These are phyloP conservation scores for Phytophthora niederhauseri DNA, from an alignment of 352 stramenopile genomes.

Conservation along the genomic window DNA sequence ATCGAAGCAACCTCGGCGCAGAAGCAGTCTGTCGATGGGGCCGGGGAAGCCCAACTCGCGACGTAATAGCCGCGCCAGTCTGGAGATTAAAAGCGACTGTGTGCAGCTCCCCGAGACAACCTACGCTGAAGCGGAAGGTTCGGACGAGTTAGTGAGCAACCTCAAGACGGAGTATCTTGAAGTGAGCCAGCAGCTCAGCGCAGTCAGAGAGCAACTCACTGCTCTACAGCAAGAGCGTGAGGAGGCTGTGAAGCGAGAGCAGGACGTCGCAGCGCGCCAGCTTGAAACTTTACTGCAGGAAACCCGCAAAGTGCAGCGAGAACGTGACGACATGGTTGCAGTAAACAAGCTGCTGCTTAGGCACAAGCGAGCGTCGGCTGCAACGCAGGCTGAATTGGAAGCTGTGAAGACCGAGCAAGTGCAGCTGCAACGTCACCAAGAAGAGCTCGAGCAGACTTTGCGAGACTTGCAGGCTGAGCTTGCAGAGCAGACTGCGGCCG, in stretches of 20 bases:
- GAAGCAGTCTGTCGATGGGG: constrained; percentile 34
- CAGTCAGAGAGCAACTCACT: constrained; percentile 26
- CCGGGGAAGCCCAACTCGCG: constrained; percentile 19
- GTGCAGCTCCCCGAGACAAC: constrained; percentile 29
- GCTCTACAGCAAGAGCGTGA: constrained; percentile 21
- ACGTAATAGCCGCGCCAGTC: constrained; percentile 15
- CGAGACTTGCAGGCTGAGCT: constrained; percentile 33
- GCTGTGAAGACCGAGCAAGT: constrained; percentile 28
- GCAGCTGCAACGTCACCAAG: constrained; percentile 31
- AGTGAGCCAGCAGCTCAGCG: constrained; percentile 37
- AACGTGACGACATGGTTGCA: constrained; percentile 47
- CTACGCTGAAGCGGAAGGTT: constrained; percentile 8
- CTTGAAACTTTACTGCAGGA: constrained; percentile 34
- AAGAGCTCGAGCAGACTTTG: constrained; percentile 30
- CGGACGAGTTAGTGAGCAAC: constrained; percentile 25
- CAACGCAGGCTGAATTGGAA: constrained; percentile 27
- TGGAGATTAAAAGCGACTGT: constrained; percentile 30
- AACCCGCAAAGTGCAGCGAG: constrained; percentile 35
- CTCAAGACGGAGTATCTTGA: constrained; percentile 41
- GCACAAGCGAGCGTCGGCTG: constrained; percentile 35
- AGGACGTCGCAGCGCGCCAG: constrained; percentile 28
- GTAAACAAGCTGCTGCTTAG: constrained; percentile 44
- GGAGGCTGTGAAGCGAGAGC: constrained; percentile 19
- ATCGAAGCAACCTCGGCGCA: constrained; percentile 22
- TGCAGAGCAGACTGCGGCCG: constrained; percentile 26